Conservation (phyloP, 2,329 filamentous ascomycete species). For the Colletotrichum ledebouriae region DNA sequence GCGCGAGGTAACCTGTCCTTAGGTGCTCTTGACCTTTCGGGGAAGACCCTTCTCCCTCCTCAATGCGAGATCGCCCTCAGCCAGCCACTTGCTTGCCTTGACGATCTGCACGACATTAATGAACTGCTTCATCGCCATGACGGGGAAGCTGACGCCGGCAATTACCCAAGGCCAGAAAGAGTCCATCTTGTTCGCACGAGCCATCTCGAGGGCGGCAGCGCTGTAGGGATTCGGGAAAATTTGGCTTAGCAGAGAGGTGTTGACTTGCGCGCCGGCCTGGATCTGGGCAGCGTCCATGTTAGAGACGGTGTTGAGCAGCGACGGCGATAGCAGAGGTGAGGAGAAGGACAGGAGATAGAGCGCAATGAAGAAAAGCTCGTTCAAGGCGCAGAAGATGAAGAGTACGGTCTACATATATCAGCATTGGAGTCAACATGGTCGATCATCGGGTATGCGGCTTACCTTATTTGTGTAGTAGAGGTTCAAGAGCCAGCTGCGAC, state of each 20-base stretch:
- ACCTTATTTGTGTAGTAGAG: conserved; percentile 99
- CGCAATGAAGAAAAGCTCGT: conserved; percentile 98
- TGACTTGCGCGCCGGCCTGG: conserved; percentile 77
- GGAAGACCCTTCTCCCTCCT: conserved; percentile 69
- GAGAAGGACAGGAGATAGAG: conserved; percentile 98
- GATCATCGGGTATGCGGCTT: background rate
- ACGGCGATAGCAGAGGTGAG: conserved; percentile 88
- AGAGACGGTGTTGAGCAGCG: conserved; percentile 76
- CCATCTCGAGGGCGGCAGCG: conserved; percentile 91
- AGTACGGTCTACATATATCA: conserved; percentile 77
- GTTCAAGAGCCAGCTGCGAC: conserved; percentile 89
- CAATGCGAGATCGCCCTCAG: conserved; percentile 85
- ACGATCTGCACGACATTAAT: conserved; percentile 96
- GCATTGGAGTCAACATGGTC: background rate
- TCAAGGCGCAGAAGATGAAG: conserved; percentile 89
- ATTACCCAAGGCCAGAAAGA: conserved; percentile 78
- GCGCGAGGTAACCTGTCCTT: background rate
- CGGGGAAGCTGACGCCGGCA: conserved; percentile 81
- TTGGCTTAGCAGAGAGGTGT: conserved; percentile 76
- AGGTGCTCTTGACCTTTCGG: conserved; percentile 51
- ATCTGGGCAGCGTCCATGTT: conserved; percentile 64
- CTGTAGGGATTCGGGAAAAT: conserved; percentile 92
- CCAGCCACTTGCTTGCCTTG: conserved; percentile 92
- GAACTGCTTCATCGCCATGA: conserved; percentile 93
- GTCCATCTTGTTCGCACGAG: conserved; percentile 93